Evolutionary conservation across 1,284 basidiomycete genomes (phyloP), one percentile per base, ranked within the genome.

Genomic region (Puccinia coronata): DNA sequence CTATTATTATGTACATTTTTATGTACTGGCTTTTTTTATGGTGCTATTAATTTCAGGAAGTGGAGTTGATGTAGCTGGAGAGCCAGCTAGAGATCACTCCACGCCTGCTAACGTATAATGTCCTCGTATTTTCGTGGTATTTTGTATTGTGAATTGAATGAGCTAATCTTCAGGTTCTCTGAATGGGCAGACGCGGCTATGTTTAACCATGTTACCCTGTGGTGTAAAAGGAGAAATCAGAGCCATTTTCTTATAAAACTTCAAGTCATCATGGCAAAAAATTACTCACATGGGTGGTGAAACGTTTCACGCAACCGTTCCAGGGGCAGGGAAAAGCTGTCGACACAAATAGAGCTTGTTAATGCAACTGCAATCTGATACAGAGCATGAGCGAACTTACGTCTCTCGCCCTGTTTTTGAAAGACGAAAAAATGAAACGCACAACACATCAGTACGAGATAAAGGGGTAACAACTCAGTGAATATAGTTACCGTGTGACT

Each of bases 331-430:
- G 77, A 72, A 80, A 80, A 16, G 77, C 77, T 80, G 53, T 72
- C 6, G 36, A 63, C 47, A 28, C 28, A 47, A 20, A 71, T 47
- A 11, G 39, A 1, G 53, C 28, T 39, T 14, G 25, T 78, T 25
- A 70, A 28, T 57, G n/a, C 28, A 55, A 23, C 8, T 39, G 14
- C 18, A 5, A 36, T 25, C 14, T n/a, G 2, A 18, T 23, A 25
- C 28, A 20, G 34, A 47, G 25, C 6, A 4, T 43, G 59, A 61
- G n/a, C 1, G 23, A 47, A 14, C 77, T 72, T 51, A 80, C 77
- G 77, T 80, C 77, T 72, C 63, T 80, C 77, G 25, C 77, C 77
- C 76, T 78, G 39, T n/a, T n/a, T n/a, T n/a, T n/a, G n/a, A n/a
- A n/a, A n/a, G n/a, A n/a, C n/a, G 34, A 39, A 36, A 39, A 39